Percentiles rank a stretch among this genome's conserved stretches.
These are phyloP conservation scores for Acanthamoeba castellanii DNA, from an alignment of 208 protist genomes.

Conservation along the genomic window DNA sequence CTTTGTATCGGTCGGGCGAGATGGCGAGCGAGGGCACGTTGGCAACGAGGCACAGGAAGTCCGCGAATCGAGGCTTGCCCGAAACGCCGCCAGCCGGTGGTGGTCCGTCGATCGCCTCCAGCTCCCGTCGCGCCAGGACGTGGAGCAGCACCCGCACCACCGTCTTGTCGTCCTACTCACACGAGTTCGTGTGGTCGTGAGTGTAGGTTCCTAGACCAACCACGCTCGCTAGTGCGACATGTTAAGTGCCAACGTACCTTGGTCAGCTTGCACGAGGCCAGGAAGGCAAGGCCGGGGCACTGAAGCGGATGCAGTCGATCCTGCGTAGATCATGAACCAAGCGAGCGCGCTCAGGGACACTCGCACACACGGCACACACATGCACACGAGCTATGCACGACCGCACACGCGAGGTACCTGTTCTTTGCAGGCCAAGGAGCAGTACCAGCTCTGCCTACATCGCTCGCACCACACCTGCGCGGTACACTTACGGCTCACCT, in stretches of 20 bases:
- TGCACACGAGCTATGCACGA: not conserved
- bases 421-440: conserved; percentile 10
- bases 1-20: conserved; percentile 11
- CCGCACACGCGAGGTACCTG: not conserved
- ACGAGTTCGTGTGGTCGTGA: not conserved
- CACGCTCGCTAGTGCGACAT: not conserved
- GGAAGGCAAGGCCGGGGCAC: not conserved
- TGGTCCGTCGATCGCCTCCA: not conserved
- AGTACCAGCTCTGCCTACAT: conserved; percentile 31
- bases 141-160: conserved; percentile 27
- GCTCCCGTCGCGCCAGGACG: not conserved
- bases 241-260: not conserved
- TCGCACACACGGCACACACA: not conserved
- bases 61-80: not conserved
- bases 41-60: conserved; percentile 16
- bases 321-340: not conserved
- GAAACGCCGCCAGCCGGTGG: not conserved
- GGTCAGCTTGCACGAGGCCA: conserved; percentile 37
- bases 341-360: not conserved
- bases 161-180: conserved; percentile 37
- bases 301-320: not conserved
- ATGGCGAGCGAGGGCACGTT: not conserved
- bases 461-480: conserved; percentile 24
- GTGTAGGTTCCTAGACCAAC: no score
- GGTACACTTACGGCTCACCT: conserved; percentile 5